These are phyloP conservation scores for Acidomyces sp. DNA, from an alignment of 495 filamentous ascomycete species.

Conservation along the genomic window DNA sequence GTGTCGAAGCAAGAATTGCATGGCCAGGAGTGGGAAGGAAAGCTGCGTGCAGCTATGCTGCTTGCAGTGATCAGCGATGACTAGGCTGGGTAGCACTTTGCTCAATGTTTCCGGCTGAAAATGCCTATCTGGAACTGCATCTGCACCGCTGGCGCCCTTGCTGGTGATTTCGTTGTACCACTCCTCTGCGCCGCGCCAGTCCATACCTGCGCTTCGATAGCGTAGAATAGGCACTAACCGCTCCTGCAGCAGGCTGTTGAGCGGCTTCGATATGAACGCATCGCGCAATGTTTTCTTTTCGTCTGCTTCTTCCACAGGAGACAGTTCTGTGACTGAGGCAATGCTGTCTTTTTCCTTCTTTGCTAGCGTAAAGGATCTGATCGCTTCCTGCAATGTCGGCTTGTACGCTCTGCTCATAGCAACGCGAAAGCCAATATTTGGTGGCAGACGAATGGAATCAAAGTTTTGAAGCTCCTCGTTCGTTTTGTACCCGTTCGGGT, in stretches of 20 bases:
- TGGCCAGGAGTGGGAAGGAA: slow-evolving; percentile 59
- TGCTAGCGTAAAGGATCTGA: slow-evolving; percentile 37
- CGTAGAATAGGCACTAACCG: slow-evolving; percentile 52
- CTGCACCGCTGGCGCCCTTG: slow-evolving; percentile 13
- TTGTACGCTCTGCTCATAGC: slow-evolving; percentile 44
- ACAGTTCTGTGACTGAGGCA: slow-evolving; percentile 5
- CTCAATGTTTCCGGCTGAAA: slow-evolving; percentile 21
- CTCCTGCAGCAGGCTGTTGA: slow-evolving; percentile 57
- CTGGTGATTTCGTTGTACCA: slow-evolving; percentile 38
- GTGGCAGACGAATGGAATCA: slow-evolving; percentile 8
- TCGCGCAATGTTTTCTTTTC: slow-evolving; percentile 29
- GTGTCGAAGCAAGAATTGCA: slow-evolving; percentile 70
- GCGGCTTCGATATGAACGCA: slow-evolving; percentile 59
- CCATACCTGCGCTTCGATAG: slow-evolving; percentile 40
- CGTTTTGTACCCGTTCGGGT: slow-evolving; percentile 42
- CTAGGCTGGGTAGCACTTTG: slow-evolving; percentile 21
- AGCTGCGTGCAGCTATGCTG: not conserved
- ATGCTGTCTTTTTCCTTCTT: slow-evolving; percentile 7
- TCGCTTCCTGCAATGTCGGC: slow-evolving; percentile 37
- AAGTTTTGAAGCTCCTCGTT: slow-evolving; percentile 36
- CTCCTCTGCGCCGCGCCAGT: slow-evolving; percentile 61
- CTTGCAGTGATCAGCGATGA: slow-evolving; percentile 27
- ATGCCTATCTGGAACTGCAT: slow-evolving; percentile 29
- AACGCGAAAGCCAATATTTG: slow-evolving; percentile 32
- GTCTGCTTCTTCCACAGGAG: slow-evolving; percentile 19